phyloP scores from a whole-genome alignment of 306 rosid genomes.

The Oemleria cerasiformis region DNA sequence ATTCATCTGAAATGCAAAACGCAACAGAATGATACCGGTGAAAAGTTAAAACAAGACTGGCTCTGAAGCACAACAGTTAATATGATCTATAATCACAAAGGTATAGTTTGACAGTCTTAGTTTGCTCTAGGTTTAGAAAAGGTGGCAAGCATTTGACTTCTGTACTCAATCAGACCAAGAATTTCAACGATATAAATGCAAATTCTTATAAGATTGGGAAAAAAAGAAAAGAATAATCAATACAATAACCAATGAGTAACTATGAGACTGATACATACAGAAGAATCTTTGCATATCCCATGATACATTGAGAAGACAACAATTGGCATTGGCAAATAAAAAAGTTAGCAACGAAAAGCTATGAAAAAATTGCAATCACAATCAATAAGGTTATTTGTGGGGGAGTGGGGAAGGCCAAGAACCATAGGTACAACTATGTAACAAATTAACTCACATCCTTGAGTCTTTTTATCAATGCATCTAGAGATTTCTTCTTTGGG shows the following conservation, averaged over 20 bases:
- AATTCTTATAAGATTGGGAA: constrained; percentile 22
- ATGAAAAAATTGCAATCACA: constrained; percentile 42
- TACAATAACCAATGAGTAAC: constrained; percentile 23
- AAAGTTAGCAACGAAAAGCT: constrained; percentile 45
- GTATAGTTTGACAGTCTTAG: neutral
- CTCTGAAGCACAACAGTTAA: neutral
- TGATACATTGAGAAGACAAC: constrained; percentile 32
- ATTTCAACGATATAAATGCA: constrained; percentile 20
- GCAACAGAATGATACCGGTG: neutral
- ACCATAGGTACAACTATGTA: constrained; percentile 45
- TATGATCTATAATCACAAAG: neutral
- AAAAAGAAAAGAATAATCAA: constrained; percentile 13
- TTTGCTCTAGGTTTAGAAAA: neutral
- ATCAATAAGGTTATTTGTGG: constrained; percentile 28
- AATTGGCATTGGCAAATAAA: constrained; percentile 27
- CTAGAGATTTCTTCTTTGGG: constrained; percentile 84
- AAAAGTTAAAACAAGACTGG: neutral
- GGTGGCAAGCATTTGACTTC: neutral
- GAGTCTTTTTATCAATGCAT: constrained; percentile 75
- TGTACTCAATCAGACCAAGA: neutral
- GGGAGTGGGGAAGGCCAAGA: constrained; percentile 28
- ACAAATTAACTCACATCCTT: constrained; percentile 75
- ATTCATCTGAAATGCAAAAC: neutral
- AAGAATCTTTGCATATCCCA: constrained; percentile 37
- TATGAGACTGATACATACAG: constrained; percentile 39